A percentile compares a stretch with the other conserved stretches of the same genome.
Evolutionary conservation across 805 yeast species (phyloP).

Genomic region (Nakazawaea laoshanensis): DNA sequence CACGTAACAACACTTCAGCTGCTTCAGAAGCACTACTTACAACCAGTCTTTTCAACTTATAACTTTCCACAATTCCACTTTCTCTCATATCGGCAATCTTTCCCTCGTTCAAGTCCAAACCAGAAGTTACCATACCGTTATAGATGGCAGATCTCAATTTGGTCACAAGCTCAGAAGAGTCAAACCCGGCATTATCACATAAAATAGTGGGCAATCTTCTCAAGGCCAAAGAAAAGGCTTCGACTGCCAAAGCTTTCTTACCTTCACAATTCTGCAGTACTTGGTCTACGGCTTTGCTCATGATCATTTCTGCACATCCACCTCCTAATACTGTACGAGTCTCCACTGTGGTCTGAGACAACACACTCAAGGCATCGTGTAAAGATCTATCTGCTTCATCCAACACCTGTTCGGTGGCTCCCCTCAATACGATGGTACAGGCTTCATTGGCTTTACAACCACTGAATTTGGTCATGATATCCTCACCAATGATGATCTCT

Average conservation of each 20-base stretch:
- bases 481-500: constrained; percentile 91
- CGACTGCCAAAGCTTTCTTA: constrained; percentile 89
- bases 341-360: constrained; percentile 89
- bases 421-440: constrained; percentile 90
- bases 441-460: constrained; percentile 96
- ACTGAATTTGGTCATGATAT: constrained; percentile 81
- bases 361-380: constrained; percentile 93
- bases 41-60: constrained; percentile 86
- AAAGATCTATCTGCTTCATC: constrained; percentile 97
- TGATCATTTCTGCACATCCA: constrained; percentile 85
- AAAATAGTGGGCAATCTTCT: constrained; percentile 92
- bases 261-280: constrained; percentile 89
- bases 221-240: constrained; percentile 87
- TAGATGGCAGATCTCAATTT: constrained; percentile 86
- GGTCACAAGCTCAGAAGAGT: constrained; percentile 85
- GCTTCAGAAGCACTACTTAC: constrained; percentile 97
- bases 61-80: constrained; percentile 86
- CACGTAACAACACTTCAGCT: constrained; percentile 90
- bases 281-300: constrained; percentile 95
- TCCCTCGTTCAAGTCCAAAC: constrained; percentile 82
- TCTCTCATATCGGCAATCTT: constrained; percentile 90
- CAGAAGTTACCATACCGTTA: constrained; percentile 86
- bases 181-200: constrained; percentile 96
- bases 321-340: constrained; percentile 92
- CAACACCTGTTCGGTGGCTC: constrained; percentile 97